Evolutionary conservation across 306 rosid genomes (phyloP).

Genomic region (Citrullus colocynthis): DNA sequence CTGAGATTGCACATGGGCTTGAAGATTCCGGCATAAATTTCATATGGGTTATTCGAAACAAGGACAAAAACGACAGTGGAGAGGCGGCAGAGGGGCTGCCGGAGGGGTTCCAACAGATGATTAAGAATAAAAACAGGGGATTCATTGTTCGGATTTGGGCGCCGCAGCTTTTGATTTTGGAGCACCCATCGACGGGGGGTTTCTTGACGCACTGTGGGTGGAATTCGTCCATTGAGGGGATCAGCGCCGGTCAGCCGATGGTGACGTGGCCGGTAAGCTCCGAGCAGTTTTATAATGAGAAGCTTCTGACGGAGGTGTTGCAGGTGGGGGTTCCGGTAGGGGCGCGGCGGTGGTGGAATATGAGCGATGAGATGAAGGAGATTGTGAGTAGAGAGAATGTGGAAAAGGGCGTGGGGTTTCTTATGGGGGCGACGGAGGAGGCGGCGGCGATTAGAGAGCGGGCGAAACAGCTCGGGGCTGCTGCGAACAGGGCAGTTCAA

Average conservation of each 20-base stretch:
- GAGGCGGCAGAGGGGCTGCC: neutral
- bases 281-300: conserved; percentile 5
- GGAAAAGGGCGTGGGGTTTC: conserved; percentile 13
- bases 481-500: conserved; percentile 15
- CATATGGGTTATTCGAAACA: conserved; percentile 28
- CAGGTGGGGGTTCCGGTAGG: neutral
- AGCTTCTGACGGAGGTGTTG: conserved; percentile 10
- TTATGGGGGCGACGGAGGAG: conserved; percentile 28
- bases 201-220: conserved; percentile 4
- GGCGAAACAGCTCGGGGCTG: conserved; percentile 2
- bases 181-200: conserved; percentile 6
- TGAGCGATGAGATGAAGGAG: neutral
- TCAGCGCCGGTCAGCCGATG: conserved; percentile 1
- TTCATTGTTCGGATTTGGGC: conserved; percentile 1
- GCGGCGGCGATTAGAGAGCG: conserved; percentile 3
- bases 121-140: neutral
- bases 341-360: conserved; percentile 8
- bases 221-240: neutral
- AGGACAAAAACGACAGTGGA: neutral
- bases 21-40: conserved; percentile 27
- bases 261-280: conserved; percentile 9
- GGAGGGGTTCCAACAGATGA: neutral
- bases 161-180: conserved; percentile 1
- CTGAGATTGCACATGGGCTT: conserved; percentile 30
- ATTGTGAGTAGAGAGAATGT: conserved; percentile 10